These are phyloP conservation scores for Penicillium egyptiacum DNA, from an alignment of 495 filamentous ascomycete species.

Conservation along the genomic window DNA sequence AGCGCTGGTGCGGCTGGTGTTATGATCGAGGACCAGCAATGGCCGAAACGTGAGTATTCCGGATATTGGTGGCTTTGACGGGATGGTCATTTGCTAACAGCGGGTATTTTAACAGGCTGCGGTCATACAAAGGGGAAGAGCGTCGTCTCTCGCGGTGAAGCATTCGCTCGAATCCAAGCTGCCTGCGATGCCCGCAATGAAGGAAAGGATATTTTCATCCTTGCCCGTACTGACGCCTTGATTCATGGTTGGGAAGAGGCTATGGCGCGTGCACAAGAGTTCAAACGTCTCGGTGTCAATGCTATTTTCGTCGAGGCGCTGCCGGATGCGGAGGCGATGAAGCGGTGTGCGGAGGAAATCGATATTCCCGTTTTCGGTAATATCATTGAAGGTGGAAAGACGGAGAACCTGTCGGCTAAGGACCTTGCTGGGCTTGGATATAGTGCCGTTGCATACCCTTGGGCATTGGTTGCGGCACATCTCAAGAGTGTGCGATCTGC, in stretches of 20 bases:
- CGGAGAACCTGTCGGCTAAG: constrained; percentile 41
- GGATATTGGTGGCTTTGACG: not conserved
- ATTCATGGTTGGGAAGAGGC: constrained; percentile 44
- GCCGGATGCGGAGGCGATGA: constrained; percentile 41
- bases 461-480: constrained; percentile 43
- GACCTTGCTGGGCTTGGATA: constrained; percentile 40
- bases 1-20: constrained; percentile 39
- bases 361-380: constrained; percentile 41
- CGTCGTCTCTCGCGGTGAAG: constrained; percentile 44
- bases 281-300: constrained; percentile 39
- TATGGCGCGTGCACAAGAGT: constrained; percentile 36
- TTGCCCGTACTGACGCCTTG: constrained; percentile 41
- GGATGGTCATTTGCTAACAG: not conserved
- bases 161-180: constrained; percentile 41
- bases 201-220: constrained; percentile 42
- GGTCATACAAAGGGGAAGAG: constrained; percentile 47
- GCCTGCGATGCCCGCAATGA: constrained; percentile 44
- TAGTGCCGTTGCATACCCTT: constrained; percentile 42
- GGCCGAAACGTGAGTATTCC: constrained; percentile 31
- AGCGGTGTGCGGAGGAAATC: constrained; percentile 32
- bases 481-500: constrained; percentile 31
- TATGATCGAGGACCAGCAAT: constrained; percentile 47
- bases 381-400: constrained; percentile 47
- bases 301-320: constrained; percentile 46
- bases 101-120: constrained; percentile 28